phyloP scores from a whole-genome alignment of 176 grass and related monocot genomes.

The Pontederia paniculata region DNA sequence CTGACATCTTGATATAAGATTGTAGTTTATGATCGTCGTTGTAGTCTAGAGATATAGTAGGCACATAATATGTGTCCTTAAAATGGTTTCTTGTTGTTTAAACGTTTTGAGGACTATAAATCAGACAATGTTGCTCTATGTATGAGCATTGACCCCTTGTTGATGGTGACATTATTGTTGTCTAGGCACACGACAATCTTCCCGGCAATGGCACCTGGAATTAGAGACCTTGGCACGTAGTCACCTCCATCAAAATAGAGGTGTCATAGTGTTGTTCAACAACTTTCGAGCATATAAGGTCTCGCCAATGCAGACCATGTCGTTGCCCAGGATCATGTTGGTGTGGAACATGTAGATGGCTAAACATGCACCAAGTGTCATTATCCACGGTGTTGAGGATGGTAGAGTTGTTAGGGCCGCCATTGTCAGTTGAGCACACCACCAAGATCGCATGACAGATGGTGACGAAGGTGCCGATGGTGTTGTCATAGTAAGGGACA shows the following conservation, averaged over 20 bases:
- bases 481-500: background rate
- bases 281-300: slow-evolving; percentile 17
- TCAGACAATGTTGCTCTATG: slow-evolving; percentile 7
- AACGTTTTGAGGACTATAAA: background rate
- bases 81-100: background rate
- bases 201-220: slow-evolving; percentile 11
- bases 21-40: background rate
- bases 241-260: background rate
- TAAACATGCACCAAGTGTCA: slow-evolving; percentile 17
- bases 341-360: slow-evolving; percentile 19
- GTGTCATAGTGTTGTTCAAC: background rate
- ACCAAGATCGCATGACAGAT: slow-evolving; percentile 16
- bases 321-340: slow-evolving; percentile 12
- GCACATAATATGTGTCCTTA: background rate
- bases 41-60: slow-evolving; percentile 1
- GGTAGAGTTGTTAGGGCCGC: background rate
- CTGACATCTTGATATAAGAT: no score
- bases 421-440: slow-evolving; percentile 8
- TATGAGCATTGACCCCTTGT: no score
- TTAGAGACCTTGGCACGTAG: background rate
- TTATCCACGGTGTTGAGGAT: slow-evolving; percentile 21
- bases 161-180: background rate
- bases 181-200: slow-evolving; percentile 10
- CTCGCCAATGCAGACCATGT: slow-evolving; percentile 11
- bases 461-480: slow-evolving; percentile 18